These are phyloP conservation scores for Aschersonia sp. DNA, from an alignment of 2,329 filamentous ascomycete genomes.

Conservation along the genomic window DNA sequence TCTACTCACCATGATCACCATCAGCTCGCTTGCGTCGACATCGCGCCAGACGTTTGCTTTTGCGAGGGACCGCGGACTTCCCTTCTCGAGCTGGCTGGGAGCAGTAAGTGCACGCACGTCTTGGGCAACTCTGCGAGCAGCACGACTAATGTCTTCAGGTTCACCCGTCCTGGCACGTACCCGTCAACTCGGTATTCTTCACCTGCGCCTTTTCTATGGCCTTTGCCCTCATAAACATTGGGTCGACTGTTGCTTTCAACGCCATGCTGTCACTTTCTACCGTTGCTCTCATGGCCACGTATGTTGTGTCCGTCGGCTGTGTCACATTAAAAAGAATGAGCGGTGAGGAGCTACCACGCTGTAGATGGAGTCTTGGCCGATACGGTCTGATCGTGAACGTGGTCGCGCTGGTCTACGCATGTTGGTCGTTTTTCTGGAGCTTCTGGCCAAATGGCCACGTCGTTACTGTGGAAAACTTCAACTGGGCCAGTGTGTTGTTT, in stretches of 20 bases:
- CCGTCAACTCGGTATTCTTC: slow-evolving; percentile 16
- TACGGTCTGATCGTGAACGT: slow-evolving; percentile 23
- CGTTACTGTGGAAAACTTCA: slow-evolving; percentile 4
- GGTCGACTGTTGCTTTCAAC: slow-evolving; percentile 18
- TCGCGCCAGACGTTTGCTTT: slow-evolving; percentile 17
- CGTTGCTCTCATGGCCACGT: slow-evolving; percentile 16
- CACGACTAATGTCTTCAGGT: background rate
- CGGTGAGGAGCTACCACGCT: slow-evolving; percentile 16
- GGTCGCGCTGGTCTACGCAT: slow-evolving; percentile 8
- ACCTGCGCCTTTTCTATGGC: slow-evolving; percentile 13
- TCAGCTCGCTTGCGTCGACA: slow-evolving; percentile 14
- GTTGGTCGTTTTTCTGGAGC: slow-evolving; percentile 9
- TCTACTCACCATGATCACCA: slow-evolving; percentile 11
- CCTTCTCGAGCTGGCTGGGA: slow-evolving; percentile 8
- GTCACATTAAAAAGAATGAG: slow-evolving; percentile 18
- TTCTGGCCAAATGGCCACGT: slow-evolving; percentile 6
- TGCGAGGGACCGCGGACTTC: slow-evolving; percentile 18
- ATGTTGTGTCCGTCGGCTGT: slow-evolving; percentile 17
- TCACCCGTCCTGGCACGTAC: slow-evolving; percentile 12
- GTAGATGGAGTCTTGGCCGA: slow-evolving; percentile 21
- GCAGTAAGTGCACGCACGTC: slow-evolving; percentile 1
- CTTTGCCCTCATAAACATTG: slow-evolving; percentile 18
- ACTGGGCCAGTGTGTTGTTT: slow-evolving; percentile 5
- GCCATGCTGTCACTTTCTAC: slow-evolving; percentile 18
- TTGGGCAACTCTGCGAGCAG: no score